A percentile compares a stretch with the other conserved stretches of the same genome.
These are phyloP conservation scores for Pythium graminicola DNA, from an alignment of 352 stramenopile genomes.

Conservation along the genomic window DNA sequence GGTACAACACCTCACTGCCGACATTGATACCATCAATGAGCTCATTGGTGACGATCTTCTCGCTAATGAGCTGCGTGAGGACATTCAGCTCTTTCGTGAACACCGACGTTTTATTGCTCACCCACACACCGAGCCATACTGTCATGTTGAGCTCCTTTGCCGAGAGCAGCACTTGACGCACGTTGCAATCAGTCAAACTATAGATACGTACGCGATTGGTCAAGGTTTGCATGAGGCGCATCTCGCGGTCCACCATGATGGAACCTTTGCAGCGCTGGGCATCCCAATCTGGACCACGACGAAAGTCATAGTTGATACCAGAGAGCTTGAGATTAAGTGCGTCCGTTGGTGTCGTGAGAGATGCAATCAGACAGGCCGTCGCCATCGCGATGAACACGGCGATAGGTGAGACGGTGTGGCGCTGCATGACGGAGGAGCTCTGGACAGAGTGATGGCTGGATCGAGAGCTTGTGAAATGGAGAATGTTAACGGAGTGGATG, in stretches of 20 bases:
- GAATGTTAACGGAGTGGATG: too few relatives aligned
- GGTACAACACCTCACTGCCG: constrained; percentile 74
- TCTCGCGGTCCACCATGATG: constrained; percentile 42
- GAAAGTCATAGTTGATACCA: constrained; percentile 81
- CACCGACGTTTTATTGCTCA: constrained; percentile 54
- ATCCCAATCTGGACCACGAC: constrained; percentile 71
- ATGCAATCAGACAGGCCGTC: constrained; percentile 14
- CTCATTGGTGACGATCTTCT: constrained; percentile 45
- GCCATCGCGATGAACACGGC: constrained; percentile 5
- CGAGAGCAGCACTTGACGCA: constrained; percentile 45
- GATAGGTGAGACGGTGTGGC: background rate
- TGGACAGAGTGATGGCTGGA: background rate
- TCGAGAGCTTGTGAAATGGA: background rate
- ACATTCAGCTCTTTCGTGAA: constrained; percentile 52
- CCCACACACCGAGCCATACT: constrained; percentile 80
- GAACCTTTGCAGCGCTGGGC: constrained; percentile 56
- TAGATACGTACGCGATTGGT: constrained; percentile 76
- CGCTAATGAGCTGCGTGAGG: constrained; percentile 52
- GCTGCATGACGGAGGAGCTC: background rate
- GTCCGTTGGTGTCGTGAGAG: constrained; percentile 24
- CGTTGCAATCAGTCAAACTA: constrained; percentile 72
- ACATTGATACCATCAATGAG: constrained; percentile 80
- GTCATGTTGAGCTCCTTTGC: constrained; percentile 64
- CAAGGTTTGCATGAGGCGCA: constrained; percentile 50
- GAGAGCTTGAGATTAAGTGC: constrained; percentile 73